Base-by-base conservation (phyloP, 495 filamentous ascomycete species). In the Xylaria scruposa region DNA sequence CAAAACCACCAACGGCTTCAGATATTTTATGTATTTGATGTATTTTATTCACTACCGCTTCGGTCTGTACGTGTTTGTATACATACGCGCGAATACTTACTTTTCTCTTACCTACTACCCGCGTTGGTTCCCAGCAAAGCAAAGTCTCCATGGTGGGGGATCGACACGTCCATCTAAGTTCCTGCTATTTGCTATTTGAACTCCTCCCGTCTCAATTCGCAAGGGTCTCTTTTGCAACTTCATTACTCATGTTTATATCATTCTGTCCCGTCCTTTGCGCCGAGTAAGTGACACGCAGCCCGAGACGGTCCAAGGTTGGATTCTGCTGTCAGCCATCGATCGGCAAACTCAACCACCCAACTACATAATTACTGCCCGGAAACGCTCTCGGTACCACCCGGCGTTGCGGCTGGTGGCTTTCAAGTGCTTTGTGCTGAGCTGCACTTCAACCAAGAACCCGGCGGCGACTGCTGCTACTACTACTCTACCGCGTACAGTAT, bases 261-360 rank as follows among this genome's bases (percentile, higher is more conserved):
- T 54, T 26, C 29, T 3, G 58, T 13, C 24, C 49, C 5, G 47
- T 33, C 46, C 46, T 33, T 46, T 19, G 51, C 49, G 21, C 17
- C 42, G 36, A 56, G 40, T 29, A 38, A 70, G 54, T 70, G 40
- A 61, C 26, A 54, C 53, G 51, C 53, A 42, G 67, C 53, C 67
- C 38, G 2, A 47, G 38, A 24, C 8, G 47, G 12, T 61, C 21
- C 29, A 59, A 70, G 33, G 59, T 64, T 64, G 21, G 68, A 63
- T 53, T 31, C 68, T 26, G 59, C 47, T 33, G 59, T 53, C 36
- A 54, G 47, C 68, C 68, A 54, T 36, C 68, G 58, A 64, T 63
- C 68, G 68, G 46, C 59, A 54, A 38, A 70, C 31, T 26, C 59
- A 51, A 31, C 56, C 49, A 46, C 29, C 44, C 26, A 8, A 38